Base-by-base conservation (phyloP, 495 filamentous ascomycete genomes). In the Hypoxylon rickii region DNA sequence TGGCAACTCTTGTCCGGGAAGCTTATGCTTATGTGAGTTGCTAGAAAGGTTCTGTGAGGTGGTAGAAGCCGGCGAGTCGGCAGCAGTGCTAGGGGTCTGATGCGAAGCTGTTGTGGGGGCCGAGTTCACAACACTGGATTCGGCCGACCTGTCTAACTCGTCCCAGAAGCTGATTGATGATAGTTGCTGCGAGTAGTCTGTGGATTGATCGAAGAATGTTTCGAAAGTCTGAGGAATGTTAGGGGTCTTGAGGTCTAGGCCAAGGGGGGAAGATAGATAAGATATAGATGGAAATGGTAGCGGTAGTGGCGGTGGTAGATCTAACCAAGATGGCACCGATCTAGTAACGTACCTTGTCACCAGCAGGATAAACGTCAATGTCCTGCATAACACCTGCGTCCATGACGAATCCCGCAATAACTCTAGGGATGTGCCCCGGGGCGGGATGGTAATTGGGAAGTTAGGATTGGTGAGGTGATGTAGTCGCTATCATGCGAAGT, bases 301-400 rank as follows among this genome's bases (percentile, higher is more conserved):
- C n/a, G n/a, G 24, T 29, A 29, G 10, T 29, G 10, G 24, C 10
- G 10, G 24, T 29, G 10, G 6, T 42, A 51, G 55, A 48, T 48
- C 8, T 47, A 20, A 29, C 7, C 26, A 17, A 58, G 49, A 37
- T 51, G 26, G 22, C 26, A 52, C 50, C 19, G 51, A 47, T 47
- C 37, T 45, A 18, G 19, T 37, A 44, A 46, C 56, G 49, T 62
- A 64, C 53, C 63, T 58, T 53, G 51, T 59, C 61, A 60, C 64
- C 58, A 48, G 66, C 55, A 49, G 66, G 64, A 58, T 66, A 66
- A 60, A 63, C 63, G 63, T 69, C 66, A 44, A 66, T 69, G 63
- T 69, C 66, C 59, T 69, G 66, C 63, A 69, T 69, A 60, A 61
- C 63, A 69, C 66, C 56, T 69, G 66, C 53, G 64, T 69, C 66